Percentiles rank a stretch among this genome's conserved stretches.
phyloP scores from a whole-genome alignment of 176 grass and related monocot species.

The Avena atlantica region DNA sequence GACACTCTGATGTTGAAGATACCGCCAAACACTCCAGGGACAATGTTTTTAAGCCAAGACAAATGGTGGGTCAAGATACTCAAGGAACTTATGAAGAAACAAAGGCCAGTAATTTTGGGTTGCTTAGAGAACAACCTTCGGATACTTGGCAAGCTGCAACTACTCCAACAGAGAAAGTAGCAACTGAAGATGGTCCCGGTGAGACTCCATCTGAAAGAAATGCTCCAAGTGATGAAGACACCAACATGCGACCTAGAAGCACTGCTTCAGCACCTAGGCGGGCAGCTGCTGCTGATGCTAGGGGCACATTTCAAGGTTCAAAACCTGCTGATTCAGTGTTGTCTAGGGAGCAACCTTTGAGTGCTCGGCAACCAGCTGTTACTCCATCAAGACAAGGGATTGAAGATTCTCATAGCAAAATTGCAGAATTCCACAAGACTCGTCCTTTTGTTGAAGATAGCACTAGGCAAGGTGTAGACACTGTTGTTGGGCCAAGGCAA shows the following conservation, averaged over 20 bases:
- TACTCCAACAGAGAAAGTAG: constrained; percentile 26
- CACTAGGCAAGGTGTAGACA: constrained; percentile 27
- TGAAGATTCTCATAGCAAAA: constrained; percentile 2
- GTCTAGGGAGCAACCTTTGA: constrained; percentile 27
- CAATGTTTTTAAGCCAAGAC: background rate
- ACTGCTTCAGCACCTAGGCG: constrained; percentile 23
- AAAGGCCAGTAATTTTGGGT: background rate
- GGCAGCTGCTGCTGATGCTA: constrained; percentile 26
- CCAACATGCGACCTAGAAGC: background rate
- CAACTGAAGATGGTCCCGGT: constrained; percentile 5
- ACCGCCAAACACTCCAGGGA: constrained; percentile 17
- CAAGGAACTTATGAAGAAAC: constrained; percentile 30
- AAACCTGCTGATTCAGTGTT: constrained; percentile 22
- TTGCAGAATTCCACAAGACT: constrained; percentile 35
- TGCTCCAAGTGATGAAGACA: constrained; percentile 7
- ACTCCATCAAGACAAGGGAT: constrained; percentile 27
- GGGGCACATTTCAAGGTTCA: constrained; percentile 20
- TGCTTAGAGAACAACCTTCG: constrained; percentile 24
- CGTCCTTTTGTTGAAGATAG: constrained; percentile 29
- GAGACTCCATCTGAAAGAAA: constrained; percentile 34
- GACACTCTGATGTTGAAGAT: constrained; percentile 1
- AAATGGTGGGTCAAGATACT: constrained; percentile 33
- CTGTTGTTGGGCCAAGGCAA: constrained; percentile 6
- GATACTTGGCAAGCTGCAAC: constrained; percentile 19
- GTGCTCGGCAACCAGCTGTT: constrained; percentile 5